Evolutionary conservation across 768 basidiomycete genomes (phyloP), one percentile per base, ranked within the genome.

Genomic region (Hysterangium stoloniferum): DNA sequence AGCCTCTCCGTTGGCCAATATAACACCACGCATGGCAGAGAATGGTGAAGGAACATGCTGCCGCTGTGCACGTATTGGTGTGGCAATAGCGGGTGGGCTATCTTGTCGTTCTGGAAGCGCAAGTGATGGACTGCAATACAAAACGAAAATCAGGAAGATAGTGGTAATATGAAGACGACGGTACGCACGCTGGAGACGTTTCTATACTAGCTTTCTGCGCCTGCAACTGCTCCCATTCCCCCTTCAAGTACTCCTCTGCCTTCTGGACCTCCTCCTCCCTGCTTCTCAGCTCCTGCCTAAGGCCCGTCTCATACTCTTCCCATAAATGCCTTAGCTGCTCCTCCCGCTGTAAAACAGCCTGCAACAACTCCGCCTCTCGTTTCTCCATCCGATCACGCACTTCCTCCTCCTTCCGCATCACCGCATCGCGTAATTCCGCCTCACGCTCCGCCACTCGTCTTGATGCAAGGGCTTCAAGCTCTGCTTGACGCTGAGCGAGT

Each of bases 1-100:
- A 1, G 74, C 69, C 60, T 89, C 80, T 6, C 89, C 88, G 6
- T 81, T 70, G 0, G 89, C 89, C 32, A 90, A 71, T 27, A 92
- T 73, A 33, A 92, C 84, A 2, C 89, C 71, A 55, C 71, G 70
- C 71, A 73, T 73, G 12, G 71, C 71, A 9, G 67, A 69, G 4
- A 58, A 60, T 8, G 62, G 58, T 8, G 52, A 46, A 22, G 29
- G 40, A n/a, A 22, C 12, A 25, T 17, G 34, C 15, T 12, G 20
- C 33, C 40, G 25, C 17, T n/a, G 54, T 27, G 76, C 73, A 25
- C 63, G 69, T 12, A 75, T 64, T 0, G 84, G 83, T 2, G 84
- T 84, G 40, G 76, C 73, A 50, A 25, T 22, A 9, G 13, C 15
- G n/a, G n/a, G n/a, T n/a, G n/a, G n/a, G n/a, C n/a, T n/a, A n/a